phyloP scores from a whole-genome alignment of 106 monocot genomes.

The Xerophyta viscosa region DNA sequence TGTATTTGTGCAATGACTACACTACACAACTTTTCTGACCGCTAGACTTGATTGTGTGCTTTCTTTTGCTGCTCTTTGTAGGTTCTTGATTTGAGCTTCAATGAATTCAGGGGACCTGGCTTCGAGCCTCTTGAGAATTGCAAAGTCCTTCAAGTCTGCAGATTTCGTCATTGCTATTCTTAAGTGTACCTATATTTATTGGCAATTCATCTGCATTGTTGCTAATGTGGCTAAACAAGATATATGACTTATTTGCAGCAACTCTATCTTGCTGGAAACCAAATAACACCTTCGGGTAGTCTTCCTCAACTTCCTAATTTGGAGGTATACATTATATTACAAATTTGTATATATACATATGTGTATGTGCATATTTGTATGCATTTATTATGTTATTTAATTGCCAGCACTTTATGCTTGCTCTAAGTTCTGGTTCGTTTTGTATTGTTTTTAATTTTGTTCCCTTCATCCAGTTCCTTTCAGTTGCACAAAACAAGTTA shows the following conservation, averaged over 20 bases:
- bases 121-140: constrained; percentile 92
- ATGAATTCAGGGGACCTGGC: constrained; percentile 75
- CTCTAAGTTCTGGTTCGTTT: no score
- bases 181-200: no score
- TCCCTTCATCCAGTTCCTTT: constrained; percentile 69
- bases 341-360: no score
- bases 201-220: no score
- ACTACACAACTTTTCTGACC: no score
- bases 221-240: neutral
- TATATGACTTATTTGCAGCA: constrained; percentile 48
- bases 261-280: constrained; percentile 99
- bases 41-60: no score
- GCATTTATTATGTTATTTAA: no score
- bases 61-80: constrained; percentile 7
- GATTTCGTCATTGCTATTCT: neutral
- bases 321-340: constrained; percentile 84
- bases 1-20: no score
- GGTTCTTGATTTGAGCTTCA: constrained; percentile 99
- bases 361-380: no score
- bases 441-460: constrained; percentile 3
- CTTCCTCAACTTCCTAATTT: constrained; percentile 87
- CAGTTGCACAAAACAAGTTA: constrained; percentile 89
- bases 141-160: constrained; percentile 79
- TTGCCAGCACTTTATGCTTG: no score
- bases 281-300: constrained; percentile 77